These are phyloP conservation scores for Bremia lactucae DNA, from an alignment of 352 stramenopile genomes.

Conservation along the genomic window DNA sequence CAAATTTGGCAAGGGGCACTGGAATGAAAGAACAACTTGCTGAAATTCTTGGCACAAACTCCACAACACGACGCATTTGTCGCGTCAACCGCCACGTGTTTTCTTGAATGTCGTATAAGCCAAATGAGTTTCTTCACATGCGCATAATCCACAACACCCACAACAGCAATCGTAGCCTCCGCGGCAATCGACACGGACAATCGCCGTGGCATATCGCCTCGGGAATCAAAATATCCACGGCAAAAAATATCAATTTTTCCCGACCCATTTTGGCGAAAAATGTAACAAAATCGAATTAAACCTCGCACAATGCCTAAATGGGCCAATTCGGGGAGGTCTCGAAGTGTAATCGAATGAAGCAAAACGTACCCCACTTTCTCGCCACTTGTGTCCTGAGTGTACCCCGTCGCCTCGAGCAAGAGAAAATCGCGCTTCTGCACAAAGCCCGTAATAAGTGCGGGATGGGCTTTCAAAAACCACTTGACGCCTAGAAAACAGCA, in stretches of 20 bases:
- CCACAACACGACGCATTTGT: slow-evolving; percentile 15
- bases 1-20: slow-evolving; percentile 34
- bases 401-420: slow-evolving; percentile 12
- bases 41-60: slow-evolving; percentile 10
- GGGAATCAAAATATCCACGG: slow-evolving; percentile 39
- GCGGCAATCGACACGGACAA: slow-evolving; percentile 31
- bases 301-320: slow-evolving; percentile 36
- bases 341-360: slow-evolving; percentile 35
- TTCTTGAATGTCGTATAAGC: slow-evolving; percentile 28
- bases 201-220: slow-evolving; percentile 32
- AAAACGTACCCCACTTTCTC: slow-evolving; percentile 31
- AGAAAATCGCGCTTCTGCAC: slow-evolving; percentile 40
- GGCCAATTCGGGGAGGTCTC: slow-evolving; percentile 22
- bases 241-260: slow-evolving; percentile 30
- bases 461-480: slow-evolving; percentile 42
- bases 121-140: slow-evolving; percentile 51
- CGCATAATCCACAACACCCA: slow-evolving; percentile 33
- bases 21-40: slow-evolving; percentile 5
- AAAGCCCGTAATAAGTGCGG: slow-evolving; percentile 25
- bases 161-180: slow-evolving; percentile 33
- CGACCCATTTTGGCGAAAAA: slow-evolving; percentile 22
- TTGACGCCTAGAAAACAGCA: slow-evolving; percentile 41
- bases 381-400: slow-evolving; percentile 17
- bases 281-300: slow-evolving; percentile 37
- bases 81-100: background rate